Conservation (phyloP, 2,329 filamentous ascomycete species). For the Neopestalotiopsis clavispora region DNA sequence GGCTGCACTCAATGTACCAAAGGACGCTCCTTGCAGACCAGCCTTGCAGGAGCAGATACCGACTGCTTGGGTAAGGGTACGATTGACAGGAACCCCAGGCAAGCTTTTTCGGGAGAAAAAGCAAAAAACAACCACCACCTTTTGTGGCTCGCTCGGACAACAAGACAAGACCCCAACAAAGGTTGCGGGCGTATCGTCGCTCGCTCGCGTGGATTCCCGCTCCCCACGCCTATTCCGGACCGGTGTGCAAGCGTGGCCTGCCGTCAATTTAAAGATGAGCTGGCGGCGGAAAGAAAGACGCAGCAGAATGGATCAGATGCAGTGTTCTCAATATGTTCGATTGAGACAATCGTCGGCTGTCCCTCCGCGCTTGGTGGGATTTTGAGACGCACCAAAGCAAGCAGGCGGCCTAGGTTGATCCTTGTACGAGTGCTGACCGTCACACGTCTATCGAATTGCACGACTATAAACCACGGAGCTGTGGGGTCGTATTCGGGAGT, state of each 20-base stretch:
- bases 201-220: neutral
- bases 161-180: no score
- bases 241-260: slow-evolving; percentile 1
- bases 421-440: slow-evolving; percentile 2
- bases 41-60: slow-evolving; percentile 5
- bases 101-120: slow-evolving; percentile 13
- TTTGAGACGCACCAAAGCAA: neutral
- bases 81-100: neutral
- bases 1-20: neutral
- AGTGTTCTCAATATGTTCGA: neutral
- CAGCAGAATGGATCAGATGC: neutral
- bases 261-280: neutral
- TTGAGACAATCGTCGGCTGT: slow-evolving; percentile 2
- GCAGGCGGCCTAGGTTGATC: slow-evolving; percentile 1
- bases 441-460: slow-evolving; percentile 10
- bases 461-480: slow-evolving; percentile 9
- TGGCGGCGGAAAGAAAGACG: slow-evolving; percentile 1
- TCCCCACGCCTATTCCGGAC: neutral
- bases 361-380: slow-evolving; percentile 11
- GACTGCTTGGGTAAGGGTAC: slow-evolving; percentile 10
- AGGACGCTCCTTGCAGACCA: neutral
- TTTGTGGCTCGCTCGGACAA: no score
- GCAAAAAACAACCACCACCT: neutral
- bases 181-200: neutral
- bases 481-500: slow-evolving; percentile 8